These are phyloP conservation scores for Penicillium paneum DNA, from an alignment of 2,329 filamentous ascomycete species.

Conservation along the genomic window DNA sequence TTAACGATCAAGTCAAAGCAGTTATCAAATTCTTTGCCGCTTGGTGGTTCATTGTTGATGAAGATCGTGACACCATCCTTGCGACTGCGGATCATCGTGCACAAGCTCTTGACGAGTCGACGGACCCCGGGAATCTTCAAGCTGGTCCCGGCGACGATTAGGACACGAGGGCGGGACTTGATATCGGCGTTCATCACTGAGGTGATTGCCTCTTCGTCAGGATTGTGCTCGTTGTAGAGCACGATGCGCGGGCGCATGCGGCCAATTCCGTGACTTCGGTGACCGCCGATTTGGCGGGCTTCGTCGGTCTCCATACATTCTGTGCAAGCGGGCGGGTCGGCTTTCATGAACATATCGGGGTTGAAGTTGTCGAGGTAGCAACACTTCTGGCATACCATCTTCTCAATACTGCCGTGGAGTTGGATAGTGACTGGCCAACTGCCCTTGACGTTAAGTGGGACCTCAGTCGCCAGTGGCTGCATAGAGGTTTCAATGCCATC, in stretches of 20 bases:
- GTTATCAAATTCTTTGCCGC: slow-evolving; percentile 79
- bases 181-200: slow-evolving; percentile 84
- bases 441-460: slow-evolving; percentile 77
- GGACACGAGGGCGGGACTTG: slow-evolving; percentile 78
- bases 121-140: slow-evolving; percentile 92
- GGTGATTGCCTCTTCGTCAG: slow-evolving; percentile 93
- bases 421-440: slow-evolving; percentile 94
- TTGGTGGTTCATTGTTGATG: slow-evolving; percentile 87
- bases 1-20: slow-evolving; percentile 90
- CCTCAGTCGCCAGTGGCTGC: slow-evolving; percentile 71
- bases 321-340: slow-evolving; percentile 74
- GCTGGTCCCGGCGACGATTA: slow-evolving; percentile 93
- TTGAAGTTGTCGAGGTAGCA: slow-evolving; percentile 72
- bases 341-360: slow-evolving; percentile 74
- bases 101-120: slow-evolving; percentile 86
- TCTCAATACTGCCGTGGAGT: slow-evolving; percentile 85
- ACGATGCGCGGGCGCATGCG: slow-evolving; percentile 88
- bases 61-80: slow-evolving; percentile 80
- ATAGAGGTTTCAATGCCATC: slow-evolving; percentile 89
- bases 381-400: slow-evolving; percentile 97
- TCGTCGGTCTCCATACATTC: slow-evolving; percentile 72
- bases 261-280: slow-evolving; percentile 90
- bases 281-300: slow-evolving; percentile 73
- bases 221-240: slow-evolving; percentile 95
- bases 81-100: slow-evolving; percentile 75